Evolutionary conservation across 257 asterid species (phyloP), one percentile per base, ranked within the genome.

Genomic region (Apocynum venetum): DNA sequence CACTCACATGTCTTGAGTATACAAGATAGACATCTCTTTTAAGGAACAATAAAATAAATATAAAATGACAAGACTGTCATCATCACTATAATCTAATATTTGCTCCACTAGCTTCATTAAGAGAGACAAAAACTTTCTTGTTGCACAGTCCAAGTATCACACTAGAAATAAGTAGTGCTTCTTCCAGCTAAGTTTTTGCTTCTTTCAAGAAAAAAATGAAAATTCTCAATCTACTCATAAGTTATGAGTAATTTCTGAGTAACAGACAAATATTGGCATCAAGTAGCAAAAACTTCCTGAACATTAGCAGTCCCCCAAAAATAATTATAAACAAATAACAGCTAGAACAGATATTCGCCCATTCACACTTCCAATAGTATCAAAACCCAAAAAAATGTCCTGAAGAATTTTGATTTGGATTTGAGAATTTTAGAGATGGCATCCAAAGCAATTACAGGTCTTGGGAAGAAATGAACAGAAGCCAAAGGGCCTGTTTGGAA

Each of bases 401-500:
- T 68, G 49, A 63, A 60, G 46, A 75, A 52, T 49, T 67, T 71
- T 40, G 73, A 65, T 60, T 66, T 64, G 38, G 17, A 15, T n/a
- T 47, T 38, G 31, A 52, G 20, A 41, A 25, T 47, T 74, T 77
- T 74, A 87, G 84, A 80, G 68, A 83, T 92, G 96, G 86, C 98
- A 93, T 63, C 90, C 88, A 80, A 91, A 84, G 87, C 97, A 92
- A 84, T 87, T 89, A 74, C 97, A 92, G 55, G 96, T 86, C 86
- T 84, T 88, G 84, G 97, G 97, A 79, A 92, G 88, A 89, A 92
- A 92, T 52, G 97, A 89, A 57, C 97, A 92, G 83, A 77, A 89
- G 0, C 97, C 97, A 81, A 92, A 92, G 83, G 97, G 97, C 87
- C 93, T 87, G 86, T 92, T 88, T 74, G 97, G 97, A 46, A 92